Conservation (phyloP, 2,329 filamentous ascomycete species). For the Teratosphaeria gauchensis region DNA sequence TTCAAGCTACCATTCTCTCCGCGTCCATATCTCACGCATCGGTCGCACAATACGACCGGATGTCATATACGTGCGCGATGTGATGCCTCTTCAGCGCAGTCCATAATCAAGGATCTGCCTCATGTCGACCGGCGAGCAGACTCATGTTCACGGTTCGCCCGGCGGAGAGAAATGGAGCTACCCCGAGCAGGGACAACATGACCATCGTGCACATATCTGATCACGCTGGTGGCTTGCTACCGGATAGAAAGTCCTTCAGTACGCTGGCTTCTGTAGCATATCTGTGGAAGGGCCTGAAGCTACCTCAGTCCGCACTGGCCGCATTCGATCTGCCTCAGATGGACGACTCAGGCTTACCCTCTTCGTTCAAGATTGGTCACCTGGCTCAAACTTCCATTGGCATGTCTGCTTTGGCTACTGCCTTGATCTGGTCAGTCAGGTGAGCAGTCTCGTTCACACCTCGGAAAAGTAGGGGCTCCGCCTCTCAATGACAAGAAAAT, state of each 20-base stretch:
- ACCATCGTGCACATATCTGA: neutral
- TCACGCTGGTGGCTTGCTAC: neutral
- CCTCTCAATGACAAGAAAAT: neutral
- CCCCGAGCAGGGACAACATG: neutral
- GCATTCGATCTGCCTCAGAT: neutral
- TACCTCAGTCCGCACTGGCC: neutral
- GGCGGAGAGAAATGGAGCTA: no score
- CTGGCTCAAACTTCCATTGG: conserved; percentile 46
- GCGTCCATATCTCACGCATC: no score
- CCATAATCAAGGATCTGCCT: no score
- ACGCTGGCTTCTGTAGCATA: neutral
- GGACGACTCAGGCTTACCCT: conserved; percentile 22
- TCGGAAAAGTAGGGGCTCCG: conserved; percentile 13
- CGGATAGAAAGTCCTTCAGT: neutral
- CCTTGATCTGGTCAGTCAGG: conserved; percentile 30
- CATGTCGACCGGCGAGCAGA: no score
- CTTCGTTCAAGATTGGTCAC: conserved; percentile 46
- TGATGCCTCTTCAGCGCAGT: no score
- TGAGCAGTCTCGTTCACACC: conserved; percentile 13
- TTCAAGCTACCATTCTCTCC: no score
- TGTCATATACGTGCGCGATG: no score
- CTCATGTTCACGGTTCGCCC: no score
- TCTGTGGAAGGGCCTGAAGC: neutral
- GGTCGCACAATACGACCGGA: no score
- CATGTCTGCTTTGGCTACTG: conserved; percentile 41